Base-by-base conservation (phyloP, 345 rosid genomes). In the Streptanthus diversifolius region DNA sequence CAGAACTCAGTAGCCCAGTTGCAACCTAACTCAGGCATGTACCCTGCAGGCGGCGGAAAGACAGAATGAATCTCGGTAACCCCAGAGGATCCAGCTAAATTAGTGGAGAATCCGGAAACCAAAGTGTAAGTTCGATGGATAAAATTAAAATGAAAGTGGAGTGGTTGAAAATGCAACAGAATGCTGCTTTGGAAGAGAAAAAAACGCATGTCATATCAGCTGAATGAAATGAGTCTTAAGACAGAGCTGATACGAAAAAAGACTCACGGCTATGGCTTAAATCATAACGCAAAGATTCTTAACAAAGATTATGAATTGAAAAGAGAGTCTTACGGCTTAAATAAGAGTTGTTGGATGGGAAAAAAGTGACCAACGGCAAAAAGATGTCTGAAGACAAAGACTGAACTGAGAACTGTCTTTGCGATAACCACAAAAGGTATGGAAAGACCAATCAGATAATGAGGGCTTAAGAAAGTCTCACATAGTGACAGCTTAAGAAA, bases 21-120 rank as follows among this genome's bases (percentile, higher is more conserved):
- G 62, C 92, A 79, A 70, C 81, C 72, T 60, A 90, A 76, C 75
- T 54, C 81, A 19, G 72, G 60, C 71, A 71, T 70, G 27, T 35
- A 82, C 68, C 63, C 83, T 57, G 43, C 77, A 55, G 67, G 70
- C 8, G 37, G 74, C 0, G 91, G 82, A 93, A 81, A 61, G 93
- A 90, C 44, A 91, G 84, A 32, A 86, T 74, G 75, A 88, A 85
- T 78, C 74, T 85, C 14, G 83, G 90, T 73, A 87, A 83, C 78
- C 55, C 85, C 5, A 87, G 80, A 79, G 70, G 80, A 51, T 43
- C 82, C 47, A 83, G 66, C 63, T 65, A 77, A 22, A 17, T 0
- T 19, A 71, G 44, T 48, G 82, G 67, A 71, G 90, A 82, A 70
- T 37, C 85, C 3, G 80, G 58, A 58, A 72, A 51, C 48, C 85